Percentiles rank a stretch among this genome's conserved stretches.
Evolutionary conservation across 805 yeast genomes (phyloP).

Genomic region (Kluyveromyces aestuarii): DNA sequence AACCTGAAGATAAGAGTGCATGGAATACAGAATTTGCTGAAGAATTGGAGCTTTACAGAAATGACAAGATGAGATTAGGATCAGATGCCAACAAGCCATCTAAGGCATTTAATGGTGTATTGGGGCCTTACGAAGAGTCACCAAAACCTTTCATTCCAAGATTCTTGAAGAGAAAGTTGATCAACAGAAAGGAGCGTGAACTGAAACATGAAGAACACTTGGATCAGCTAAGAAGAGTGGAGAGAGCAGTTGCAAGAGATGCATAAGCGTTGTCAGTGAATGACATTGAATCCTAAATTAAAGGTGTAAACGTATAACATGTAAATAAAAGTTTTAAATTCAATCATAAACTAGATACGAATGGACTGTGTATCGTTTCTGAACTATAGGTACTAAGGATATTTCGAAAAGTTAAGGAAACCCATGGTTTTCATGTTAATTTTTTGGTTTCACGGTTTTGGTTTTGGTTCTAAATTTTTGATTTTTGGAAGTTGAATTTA

Average conservation of each 20-base stretch:
- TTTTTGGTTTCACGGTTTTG: too few relatives aligned
- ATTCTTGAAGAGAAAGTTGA: slow-evolving; percentile 36
- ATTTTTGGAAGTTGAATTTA: background rate
- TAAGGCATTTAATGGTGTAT: slow-evolving; percentile 61
- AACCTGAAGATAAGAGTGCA: slow-evolving; percentile 35
- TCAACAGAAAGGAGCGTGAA: slow-evolving; percentile 33
- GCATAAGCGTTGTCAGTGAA: background rate
- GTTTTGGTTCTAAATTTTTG: too few relatives aligned
- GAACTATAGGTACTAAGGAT: background rate
- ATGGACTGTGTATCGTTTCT: background rate
- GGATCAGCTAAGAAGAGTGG: slow-evolving; percentile 11
- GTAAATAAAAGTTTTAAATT: background rate
- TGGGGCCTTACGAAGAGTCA: slow-evolving; percentile 49
- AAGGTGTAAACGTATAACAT: slow-evolving; percentile 1
- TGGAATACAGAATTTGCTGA: slow-evolving; percentile 34
- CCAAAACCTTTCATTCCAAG: slow-evolving; percentile 59
- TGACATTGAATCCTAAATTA: background rate
- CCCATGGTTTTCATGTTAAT: background rate
- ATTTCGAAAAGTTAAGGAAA: background rate
- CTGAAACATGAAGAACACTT: slow-evolving; percentile 8
- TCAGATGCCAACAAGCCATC: slow-evolving; percentile 63
- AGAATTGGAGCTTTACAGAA: slow-evolving; percentile 44
- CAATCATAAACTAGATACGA: background rate
- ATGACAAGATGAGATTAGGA: slow-evolving; percentile 44
- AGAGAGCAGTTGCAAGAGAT: slow-evolving; percentile 5